phyloP scores from a whole-genome alignment of 441 rosid species.

The Pelargonium myrrhifolium region DNA sequence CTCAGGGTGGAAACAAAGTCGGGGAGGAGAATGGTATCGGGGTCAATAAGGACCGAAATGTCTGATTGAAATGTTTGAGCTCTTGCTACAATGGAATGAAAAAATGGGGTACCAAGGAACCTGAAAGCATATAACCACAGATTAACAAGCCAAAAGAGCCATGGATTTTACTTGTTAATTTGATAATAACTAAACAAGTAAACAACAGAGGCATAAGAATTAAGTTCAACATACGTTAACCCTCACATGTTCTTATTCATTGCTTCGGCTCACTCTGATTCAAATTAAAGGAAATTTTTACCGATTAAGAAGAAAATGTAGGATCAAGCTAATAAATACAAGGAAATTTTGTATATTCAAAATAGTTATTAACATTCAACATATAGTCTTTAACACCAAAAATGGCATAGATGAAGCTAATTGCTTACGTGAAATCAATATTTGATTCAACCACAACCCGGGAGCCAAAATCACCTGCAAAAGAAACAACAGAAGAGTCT shows the following conservation, averaged over 20 bases:
- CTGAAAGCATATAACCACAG: conserved; percentile 27
- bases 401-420: background rate
- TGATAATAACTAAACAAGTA: background rate
- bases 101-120: conserved; percentile 75
- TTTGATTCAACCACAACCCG: conserved; percentile 57
- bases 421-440: conserved; percentile 73
- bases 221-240: background rate
- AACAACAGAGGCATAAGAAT: background rate
- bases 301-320: too few relatives aligned
- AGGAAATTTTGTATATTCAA: background rate
- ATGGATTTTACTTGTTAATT: background rate
- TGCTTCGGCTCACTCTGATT: too few relatives aligned
- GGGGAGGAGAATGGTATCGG: conserved; percentile 47
- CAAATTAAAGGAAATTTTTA: too few relatives aligned
- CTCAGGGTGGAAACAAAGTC: conserved; percentile 49
- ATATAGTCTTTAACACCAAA: background rate
- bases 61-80: conserved; percentile 36
- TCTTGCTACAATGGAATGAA: conserved; percentile 82
- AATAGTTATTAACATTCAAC: background rate
- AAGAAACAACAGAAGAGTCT: conserved; percentile 45
- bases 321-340: too few relatives aligned
- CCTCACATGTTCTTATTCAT: too few relatives aligned
- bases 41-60: conserved; percentile 44
- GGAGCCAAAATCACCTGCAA: conserved; percentile 42
- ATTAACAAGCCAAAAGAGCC: conserved; percentile 2